These are phyloP conservation scores for Carex arenaria DNA, from an alignment of 202 grass and related monocot species.

Conservation along the genomic window DNA sequence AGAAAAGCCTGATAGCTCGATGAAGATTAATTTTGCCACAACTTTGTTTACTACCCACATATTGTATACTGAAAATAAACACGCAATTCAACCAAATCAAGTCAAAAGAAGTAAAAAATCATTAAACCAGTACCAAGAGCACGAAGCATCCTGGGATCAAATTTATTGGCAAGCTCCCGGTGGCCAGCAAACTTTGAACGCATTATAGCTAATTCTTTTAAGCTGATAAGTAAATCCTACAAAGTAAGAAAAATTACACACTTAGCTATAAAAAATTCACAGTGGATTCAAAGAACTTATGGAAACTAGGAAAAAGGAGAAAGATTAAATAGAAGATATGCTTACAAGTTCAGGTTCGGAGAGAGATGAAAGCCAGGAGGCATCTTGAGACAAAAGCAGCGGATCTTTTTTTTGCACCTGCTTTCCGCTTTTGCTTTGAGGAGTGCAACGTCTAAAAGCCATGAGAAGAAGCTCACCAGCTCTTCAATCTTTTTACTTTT, in stretches of 20 bases:
- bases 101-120: not conserved
- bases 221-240: conserved; percentile 29
- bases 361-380: conserved; percentile 22
- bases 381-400: not conserved
- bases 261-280: not conserved
- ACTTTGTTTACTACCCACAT: not conserved
- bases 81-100: not conserved
- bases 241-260: not conserved
- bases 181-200: conserved; percentile 17
- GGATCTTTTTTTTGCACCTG: not conserved
- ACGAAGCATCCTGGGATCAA: conserved; percentile 22
- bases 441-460: not conserved
- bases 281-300: not conserved
- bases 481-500: not conserved
- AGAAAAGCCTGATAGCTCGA: not conserved
- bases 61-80: not conserved
- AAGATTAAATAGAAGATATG: not conserved
- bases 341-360: conserved; percentile 29
- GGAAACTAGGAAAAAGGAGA: not conserved
- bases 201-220: conserved; percentile 25
- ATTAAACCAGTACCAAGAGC: conserved; percentile 18
- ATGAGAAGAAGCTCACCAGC: not conserved
- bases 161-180: conserved; percentile 18
- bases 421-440: not conserved
- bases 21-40: not conserved